phyloP scores from a whole-genome alignment of 768 basidiomycete species.

The Phaeolepiota aurea region DNA sequence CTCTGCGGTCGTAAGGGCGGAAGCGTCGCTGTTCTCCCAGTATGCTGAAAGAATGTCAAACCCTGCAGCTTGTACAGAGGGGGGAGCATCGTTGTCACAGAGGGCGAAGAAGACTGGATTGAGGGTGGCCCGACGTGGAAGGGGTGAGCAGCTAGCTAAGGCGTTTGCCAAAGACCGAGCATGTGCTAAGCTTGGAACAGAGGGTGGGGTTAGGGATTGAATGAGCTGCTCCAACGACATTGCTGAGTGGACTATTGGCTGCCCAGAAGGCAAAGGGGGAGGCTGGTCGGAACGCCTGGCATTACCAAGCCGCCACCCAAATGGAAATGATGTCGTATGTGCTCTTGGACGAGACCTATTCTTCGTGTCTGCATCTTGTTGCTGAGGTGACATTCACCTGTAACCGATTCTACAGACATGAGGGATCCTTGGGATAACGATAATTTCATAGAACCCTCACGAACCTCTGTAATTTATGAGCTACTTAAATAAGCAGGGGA shows the following conservation, averaged over 20 bases:
- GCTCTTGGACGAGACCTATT: constrained; percentile 20
- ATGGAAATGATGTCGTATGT: constrained; percentile 24
- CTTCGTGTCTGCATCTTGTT: constrained; percentile 17
- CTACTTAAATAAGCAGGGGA: no score
- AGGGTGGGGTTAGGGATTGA: constrained; percentile 38
- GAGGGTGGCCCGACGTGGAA: constrained; percentile 44
- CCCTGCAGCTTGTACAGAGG: constrained; percentile 55
- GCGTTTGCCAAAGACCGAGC: constrained; percentile 51
- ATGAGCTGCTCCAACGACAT: constrained; percentile 32
- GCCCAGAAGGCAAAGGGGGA: constrained; percentile 7
- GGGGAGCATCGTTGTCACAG: constrained; percentile 45
- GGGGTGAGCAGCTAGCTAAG: constrained; percentile 43
- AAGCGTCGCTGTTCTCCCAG: constrained; percentile 49
- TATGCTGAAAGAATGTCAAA: constrained; percentile 39
- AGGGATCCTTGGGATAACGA: no score
- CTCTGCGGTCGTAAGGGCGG: constrained; percentile 43
- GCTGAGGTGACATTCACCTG: constrained; percentile 21
- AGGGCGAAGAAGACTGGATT: constrained; percentile 54
- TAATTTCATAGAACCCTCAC: no score
- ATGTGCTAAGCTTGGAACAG: constrained; percentile 58
- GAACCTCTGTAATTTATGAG: no score
- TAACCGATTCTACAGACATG: no score
- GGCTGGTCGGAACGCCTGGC: constrained; percentile 12
- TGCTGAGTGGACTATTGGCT: constrained; percentile 19
- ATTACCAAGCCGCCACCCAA: constrained; percentile 21